Evolutionary conservation across 2,329 filamentous ascomycete genomes (phyloP), one percentile per base, ranked within the genome.

Genomic region (Colletotrichum phormii): DNA sequence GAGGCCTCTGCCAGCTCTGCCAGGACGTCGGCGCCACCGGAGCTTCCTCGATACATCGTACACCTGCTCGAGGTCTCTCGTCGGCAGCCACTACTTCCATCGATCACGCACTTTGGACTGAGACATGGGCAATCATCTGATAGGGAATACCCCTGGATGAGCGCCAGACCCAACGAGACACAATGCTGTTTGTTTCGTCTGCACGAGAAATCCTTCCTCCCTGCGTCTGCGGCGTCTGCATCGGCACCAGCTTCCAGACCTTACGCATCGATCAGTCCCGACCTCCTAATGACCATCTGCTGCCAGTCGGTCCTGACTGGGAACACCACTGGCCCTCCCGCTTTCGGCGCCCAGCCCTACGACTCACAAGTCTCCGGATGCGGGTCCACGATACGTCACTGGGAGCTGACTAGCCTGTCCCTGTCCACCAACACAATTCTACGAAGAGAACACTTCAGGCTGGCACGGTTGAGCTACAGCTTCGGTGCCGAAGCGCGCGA

Each of bases 51-150:
- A 29, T 71, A 66, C 62, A n/a, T 29, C 15, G 12, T 71, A 71
- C 62, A n/a, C 15, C n/a, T 31, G 26, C 11, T 15, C 35, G 42
- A 58, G 37, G 57, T 67, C 61, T 46, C 57, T 26, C 63, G 11
- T 37, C 55, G 24, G 15, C 57, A 35, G 9, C 35, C 35, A 22
- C 33, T 63, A 67, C 68, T 15, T 64, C 8, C 53, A 31, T 3
- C 33, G n/a, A 64, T 11, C 18, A 15, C 33, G 33, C 1, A 42
- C 2, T 24, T 68, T 37, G 46, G 61, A 29, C 46, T 64, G 66
- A 72, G 71, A 72, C 71, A 72, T 58, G 51, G 35, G 29, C 18
- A 61, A 72, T 64, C 71, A 73, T 71, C 60, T 71, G 71, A 73
- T 61, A 57, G 29, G 18, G 31, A 51, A 55, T 22, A 46, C 42